Base-by-base conservation (phyloP, 106 monocot genomes). In the Dendrobium catenatum region DNA sequence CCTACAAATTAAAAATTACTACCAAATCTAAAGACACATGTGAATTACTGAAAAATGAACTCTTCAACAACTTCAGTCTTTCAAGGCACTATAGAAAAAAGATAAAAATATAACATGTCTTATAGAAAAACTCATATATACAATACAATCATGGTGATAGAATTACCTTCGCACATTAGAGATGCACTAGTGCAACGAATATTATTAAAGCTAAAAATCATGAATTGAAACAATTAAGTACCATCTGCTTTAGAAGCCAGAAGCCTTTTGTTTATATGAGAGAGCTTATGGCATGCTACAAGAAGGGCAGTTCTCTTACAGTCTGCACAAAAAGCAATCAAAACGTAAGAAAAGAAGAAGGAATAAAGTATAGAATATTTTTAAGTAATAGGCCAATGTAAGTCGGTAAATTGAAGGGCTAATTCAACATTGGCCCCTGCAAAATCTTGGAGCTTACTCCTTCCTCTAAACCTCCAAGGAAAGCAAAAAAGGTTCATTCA, bases 201-300 rank as follows among this genome's bases (percentile, higher is more conserved):
- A 41, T 20, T n/a, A 74, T 20, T 20, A 44, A 74, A 74, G 20
- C 41, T 43, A 74, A 74, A 44, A 17, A 74, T 74, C 5, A n/a
- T 1, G 43, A 19, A 74, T 20, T 74, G 17, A 74, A 44, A 20
- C 42, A 74, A 49, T 47, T 49, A n/a, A 18, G 0, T 76, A 76
- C 76, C 76, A 48, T 76, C 26, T 10, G 76, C 49, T 76, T 76
- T 76, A 49, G 76, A 76, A 76, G 76, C 24, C 22, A 76, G 26
- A 6, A 74, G 7, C 42, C 19, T 44, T 74, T 43, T 4, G 6
- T 16, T 42, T 43, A 43, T 74, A 42, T 48, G 48, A 1, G 76
- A 76, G 22, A 76, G 76, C 15, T 76, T 76, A 49, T 26, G 10
- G 42, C 76, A 48, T 49, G 76, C 11, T 49, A 49, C 26, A 4